Conservation (phyloP, 495 filamentous ascomycete genomes). For the Evansstolkia leycettana region DNA sequence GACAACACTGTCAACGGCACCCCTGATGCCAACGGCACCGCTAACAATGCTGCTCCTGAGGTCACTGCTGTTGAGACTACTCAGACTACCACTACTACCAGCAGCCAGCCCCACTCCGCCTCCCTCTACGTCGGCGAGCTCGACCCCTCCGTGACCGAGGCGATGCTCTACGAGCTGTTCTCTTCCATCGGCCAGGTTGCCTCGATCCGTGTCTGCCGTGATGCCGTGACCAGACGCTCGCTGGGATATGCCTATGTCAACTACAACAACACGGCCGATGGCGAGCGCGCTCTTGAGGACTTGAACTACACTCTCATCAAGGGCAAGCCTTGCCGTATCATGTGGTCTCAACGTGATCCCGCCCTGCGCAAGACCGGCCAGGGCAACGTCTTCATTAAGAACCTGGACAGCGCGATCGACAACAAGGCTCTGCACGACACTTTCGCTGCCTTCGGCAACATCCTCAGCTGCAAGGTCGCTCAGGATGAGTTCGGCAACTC, state of each 20-base stretch:
- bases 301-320: conserved; percentile 99
- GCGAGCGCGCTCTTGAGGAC: conserved; percentile 96
- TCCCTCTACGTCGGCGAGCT: conserved; percentile 99
- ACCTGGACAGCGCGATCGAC: conserved; percentile 94
- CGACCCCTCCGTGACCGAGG: conserved; percentile 93
- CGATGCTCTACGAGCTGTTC: conserved; percentile 99
- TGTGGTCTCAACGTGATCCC: conserved; percentile 99
- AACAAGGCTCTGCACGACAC: conserved; percentile 99
- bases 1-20: conserved; percentile 29
- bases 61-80: conserved; percentile 7
- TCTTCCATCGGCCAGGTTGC: conserved; percentile 98
- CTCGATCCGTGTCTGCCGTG: conserved; percentile 98
- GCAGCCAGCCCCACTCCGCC: conserved; percentile 77
- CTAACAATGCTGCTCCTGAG: conserved; percentile 25
- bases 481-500: conserved; percentile 93
- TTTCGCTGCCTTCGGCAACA: conserved; percentile 98
- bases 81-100: conserved; percentile 61
- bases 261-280: conserved; percentile 95
- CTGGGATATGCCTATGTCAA: conserved; percentile 99
- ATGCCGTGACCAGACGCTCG: conserved; percentile 96
- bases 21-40: conserved; percentile 24
- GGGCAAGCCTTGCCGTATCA: conserved; percentile 97
- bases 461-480: conserved; percentile 98
- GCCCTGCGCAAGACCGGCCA: conserved; percentile 98
- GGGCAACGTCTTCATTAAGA: conserved; percentile 99